A percentile compares a stretch with the other conserved stretches of the same genome.
Conservation (phyloP, 345 rosid genomes). For the Conringia planisiliqua region DNA sequence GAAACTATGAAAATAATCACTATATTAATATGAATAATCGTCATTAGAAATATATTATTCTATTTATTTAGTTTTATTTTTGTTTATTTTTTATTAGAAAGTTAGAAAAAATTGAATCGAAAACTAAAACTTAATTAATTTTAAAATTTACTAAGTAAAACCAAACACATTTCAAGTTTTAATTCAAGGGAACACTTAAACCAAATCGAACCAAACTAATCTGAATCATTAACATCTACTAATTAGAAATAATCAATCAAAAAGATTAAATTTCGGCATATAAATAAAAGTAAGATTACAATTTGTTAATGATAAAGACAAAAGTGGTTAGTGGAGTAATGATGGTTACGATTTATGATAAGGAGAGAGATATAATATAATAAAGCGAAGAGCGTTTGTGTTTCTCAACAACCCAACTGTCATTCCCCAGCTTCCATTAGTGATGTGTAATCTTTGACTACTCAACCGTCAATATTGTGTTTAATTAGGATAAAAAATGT, state of each 20-base stretch:
- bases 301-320: slow-evolving; percentile 23
- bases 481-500: slow-evolving; percentile 7
- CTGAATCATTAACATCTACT: not conserved
- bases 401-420: slow-evolving; percentile 28
- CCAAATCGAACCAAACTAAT: not conserved
- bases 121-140: not conserved
- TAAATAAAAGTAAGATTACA: not conserved
- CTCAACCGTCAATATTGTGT: not conserved
- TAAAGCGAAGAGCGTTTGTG: slow-evolving; percentile 14
- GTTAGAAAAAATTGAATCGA: not conserved
- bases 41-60: not conserved
- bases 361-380: not conserved
- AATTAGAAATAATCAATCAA: not conserved
- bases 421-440: slow-evolving; percentile 22
- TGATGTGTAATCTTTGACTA: slow-evolving; percentile 19
- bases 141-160: not conserved
- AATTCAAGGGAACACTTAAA: not conserved
- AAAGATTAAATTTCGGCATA: not conserved
- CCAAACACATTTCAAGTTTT: not conserved
- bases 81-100: not conserved
- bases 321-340: slow-evolving; percentile 25
- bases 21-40: not conserved
- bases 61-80: not conserved
- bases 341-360: slow-evolving; percentile 21
- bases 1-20: not conserved